Evolutionary conservation across 2,329 filamentous ascomycete genomes (phyloP), one percentile per base, ranked within the genome.

Genomic region (Hymenoscyphus repandus): DNA sequence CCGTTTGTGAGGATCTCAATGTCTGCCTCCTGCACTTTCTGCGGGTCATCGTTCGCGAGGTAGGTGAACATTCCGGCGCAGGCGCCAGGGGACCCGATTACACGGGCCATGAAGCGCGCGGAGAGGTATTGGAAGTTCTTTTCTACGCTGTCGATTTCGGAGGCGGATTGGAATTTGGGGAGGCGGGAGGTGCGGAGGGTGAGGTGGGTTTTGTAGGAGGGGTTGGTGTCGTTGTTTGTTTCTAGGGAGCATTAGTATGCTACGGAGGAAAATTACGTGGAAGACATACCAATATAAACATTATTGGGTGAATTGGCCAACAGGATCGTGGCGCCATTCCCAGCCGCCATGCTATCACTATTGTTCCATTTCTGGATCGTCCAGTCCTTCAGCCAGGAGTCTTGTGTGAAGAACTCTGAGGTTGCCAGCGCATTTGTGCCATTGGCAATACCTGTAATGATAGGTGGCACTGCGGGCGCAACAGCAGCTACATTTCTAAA

Each of bases 61-160:
- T 65, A 66, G 6, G 64, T 66, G 51, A 66, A 66, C 9, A 65
- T 56, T 3, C 63, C 64, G 4, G 64, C 62, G 42, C 61, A 64
- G 12, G 64, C 64, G 5, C 64, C 64, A 0, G 58, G 53, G 2
- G 62, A 58, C 2, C 63, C 63, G 6, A 54, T 49, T 0, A 65
- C 59, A 1, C 64, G 59, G 1, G 64, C 64, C 7, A 60, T 34
- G 45, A 65, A 61, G 9, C 64, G 58, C 2, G 56, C 56, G 12
- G 63, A 65, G 27, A 64, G 40, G 51, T 63, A 58, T 3, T 60
- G 49, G 53, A 56, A 64, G 46, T 65, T 61, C 20, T 58, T 46
- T 22, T 58, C 55, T 2, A 39, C 54, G 7, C 57, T 60, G 43
- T 64, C 62, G 37, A 66, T 54, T 45, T 66, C 63, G 33, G 62